A percentile compares a stretch with the other conserved stretches of the same genome.
phyloP scores from a whole-genome alignment of 2,329 filamentous ascomycete species.

The Aspergillus floridensis region DNA sequence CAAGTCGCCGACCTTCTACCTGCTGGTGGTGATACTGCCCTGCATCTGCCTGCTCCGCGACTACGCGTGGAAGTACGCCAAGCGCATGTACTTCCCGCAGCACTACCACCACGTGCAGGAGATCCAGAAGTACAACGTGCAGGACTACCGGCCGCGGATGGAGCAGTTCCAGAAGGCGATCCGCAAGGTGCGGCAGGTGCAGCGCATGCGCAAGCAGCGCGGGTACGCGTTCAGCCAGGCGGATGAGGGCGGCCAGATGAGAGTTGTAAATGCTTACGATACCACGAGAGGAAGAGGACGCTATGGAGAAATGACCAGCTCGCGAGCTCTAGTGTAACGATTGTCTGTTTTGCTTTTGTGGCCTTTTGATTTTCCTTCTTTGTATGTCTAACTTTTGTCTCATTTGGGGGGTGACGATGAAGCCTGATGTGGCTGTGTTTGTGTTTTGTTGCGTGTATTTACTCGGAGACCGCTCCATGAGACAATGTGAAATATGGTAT shows the following conservation, averaged over 20 bases:
- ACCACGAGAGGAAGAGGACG: conserved; percentile 87
- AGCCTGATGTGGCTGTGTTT: not conserved
- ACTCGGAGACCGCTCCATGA: not conserved
- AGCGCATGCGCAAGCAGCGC: conserved; percentile 98
- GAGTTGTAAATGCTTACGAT: conserved; percentile 95
- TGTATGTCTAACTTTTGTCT: conserved; percentile 12
- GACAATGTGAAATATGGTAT: conserved; percentile 4
- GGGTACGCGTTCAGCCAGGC: conserved; percentile 98
- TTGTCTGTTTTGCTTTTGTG: conserved; percentile 3
- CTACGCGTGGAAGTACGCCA: conserved; percentile 94
- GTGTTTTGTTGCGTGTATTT: not conserved
- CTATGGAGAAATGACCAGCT: conserved; percentile 90
- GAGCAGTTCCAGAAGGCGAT: conserved; percentile 99
- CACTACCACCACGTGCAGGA: conserved; percentile 98
- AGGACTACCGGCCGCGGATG: conserved; percentile 97
- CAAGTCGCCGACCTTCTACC: conserved; percentile 81
- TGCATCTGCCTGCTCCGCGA: conserved; percentile 81
- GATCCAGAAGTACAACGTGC: conserved; percentile 99
- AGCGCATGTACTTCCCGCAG: conserved; percentile 95
- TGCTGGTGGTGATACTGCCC: conserved; percentile 79
- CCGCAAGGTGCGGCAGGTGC: conserved; percentile 94
- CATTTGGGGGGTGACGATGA: not conserved
- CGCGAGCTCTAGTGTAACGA: conserved; percentile 37
- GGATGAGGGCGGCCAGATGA: conserved; percentile 84
- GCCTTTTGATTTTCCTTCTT: not conserved